Evolutionary conservation across 1,284 basidiomycete species (phyloP), one percentile per base, ranked within the genome.

Genomic region (Ceratobasidium sp.): DNA sequence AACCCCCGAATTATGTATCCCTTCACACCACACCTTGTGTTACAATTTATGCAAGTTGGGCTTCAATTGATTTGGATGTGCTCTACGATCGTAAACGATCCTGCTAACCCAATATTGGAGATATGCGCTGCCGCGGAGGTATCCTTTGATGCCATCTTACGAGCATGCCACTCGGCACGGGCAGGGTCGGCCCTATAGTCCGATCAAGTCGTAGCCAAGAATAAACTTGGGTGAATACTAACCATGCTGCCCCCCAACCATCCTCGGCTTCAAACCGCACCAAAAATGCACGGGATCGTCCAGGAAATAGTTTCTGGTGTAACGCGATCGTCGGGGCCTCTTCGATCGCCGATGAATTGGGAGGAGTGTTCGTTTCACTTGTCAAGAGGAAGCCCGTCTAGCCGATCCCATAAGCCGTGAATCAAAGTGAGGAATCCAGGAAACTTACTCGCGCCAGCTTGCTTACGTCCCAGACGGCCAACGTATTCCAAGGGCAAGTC

Each of bases 251-350:
- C 23, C 62, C 62, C 62, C 62, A 66, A 27, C 62, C 62, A 21
- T 54, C 62, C 21, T 56, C 52, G 30, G 21, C 19, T 8, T 29
- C 41, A 21, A 66, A 56, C 13, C 52, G 62, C 29, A 56, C 52
- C 13, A 66, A n/a, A 9, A 66, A 21, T 2, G 62, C 62, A 21
- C 62, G 62, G 19, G 62, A 54, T 14, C 30, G 52, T 5, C 50
- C 50, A 11, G 62, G 62, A 30, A 66, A 66, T 30, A 66, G 42
- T 16, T 41, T 52, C 19, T 66, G 62, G 42, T 66, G 62, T 25
- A 66, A n/a, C 11, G 62, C 62, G 23, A 66, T 66, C 1, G 62
- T 66, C n/a, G 62, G 62, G 13, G 62, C 62, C 30, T 66, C 62
- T 42, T 66, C 62, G 41, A 66, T 66, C 1, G 52, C 62, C 21